Evolutionary conservation across 768 basidiomycete species (phyloP), one percentile per base, ranked within the genome.

Genomic region (Porphyrellus cyaneotinctus): DNA sequence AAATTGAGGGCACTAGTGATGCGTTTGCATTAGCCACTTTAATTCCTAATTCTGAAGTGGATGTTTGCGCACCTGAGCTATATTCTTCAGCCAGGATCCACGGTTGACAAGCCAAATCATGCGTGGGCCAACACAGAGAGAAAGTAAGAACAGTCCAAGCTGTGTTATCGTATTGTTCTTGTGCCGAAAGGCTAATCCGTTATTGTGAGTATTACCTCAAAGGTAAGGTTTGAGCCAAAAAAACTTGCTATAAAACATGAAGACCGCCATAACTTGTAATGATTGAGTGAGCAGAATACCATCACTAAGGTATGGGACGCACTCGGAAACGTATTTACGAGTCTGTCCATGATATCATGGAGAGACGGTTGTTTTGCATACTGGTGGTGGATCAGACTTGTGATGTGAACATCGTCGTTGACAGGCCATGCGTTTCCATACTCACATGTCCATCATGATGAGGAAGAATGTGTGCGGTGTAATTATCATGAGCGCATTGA

Each of bases 401-500:
- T 28, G 18, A 41, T 18, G 47, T 48, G 18, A 48, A 47, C 28
- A 43, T 28, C 37, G 17, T 39, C 10, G 46, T 52, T 44, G 54
- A 39, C 23, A 15, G 38, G 49, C 32, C 44, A 51, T 32, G 47
- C 37, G 31, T 30, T 17, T 15, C 41, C 11, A 52, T 18, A 72
- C 88, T 61, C 64, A 93, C 91, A 92, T 87, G 64, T 91, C 85
- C 88, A 93, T 90, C 74, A 91, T 72, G 15, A 91, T 62, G 35
- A 91, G 74, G 45, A 91, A 71, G 63, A 84, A 91, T 3, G 81
- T 81, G 60, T 87, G 81, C 0, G 91, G 91, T 31, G 87, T 83
- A 50, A 91, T 79, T 48, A 86, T 70, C 18, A 87, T 67, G 17
- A 78, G 58, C 11, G 87, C 74, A 57, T 83, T 78, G 67, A 91